Conservation (phyloP, 1,284 basidiomycete species). For the Apiotrichum mycotoxinovorans region DNA sequence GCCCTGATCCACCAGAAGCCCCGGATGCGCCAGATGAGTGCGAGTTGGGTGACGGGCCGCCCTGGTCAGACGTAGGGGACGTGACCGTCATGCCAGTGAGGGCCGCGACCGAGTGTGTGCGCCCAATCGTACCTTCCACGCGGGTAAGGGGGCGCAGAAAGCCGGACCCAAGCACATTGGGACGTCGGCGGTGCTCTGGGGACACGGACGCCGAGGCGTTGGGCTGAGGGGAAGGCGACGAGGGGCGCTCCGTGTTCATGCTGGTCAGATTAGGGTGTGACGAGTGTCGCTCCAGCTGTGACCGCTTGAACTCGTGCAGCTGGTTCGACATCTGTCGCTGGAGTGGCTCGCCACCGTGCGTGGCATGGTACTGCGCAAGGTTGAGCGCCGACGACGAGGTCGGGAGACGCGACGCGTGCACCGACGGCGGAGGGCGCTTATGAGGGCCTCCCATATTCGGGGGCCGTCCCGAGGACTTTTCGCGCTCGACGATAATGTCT, state of each 20-base stretch:
- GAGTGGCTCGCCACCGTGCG: constrained; percentile 16
- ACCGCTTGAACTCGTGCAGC: background rate
- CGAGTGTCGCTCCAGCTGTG: constrained; percentile 20
- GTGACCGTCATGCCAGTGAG: constrained; percentile 9
- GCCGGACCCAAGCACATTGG: constrained; percentile 31
- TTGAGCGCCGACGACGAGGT: constrained; percentile 30
- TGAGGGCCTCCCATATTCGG: constrained; percentile 11
- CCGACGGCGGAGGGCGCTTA: constrained; percentile 29
- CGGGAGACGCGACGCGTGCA: constrained; percentile 26
- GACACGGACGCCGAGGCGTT: constrained; percentile 3
- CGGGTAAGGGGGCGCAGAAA: constrained; percentile 43
- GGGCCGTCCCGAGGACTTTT: constrained; percentile 36
- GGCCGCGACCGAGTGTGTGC: constrained; percentile 29
- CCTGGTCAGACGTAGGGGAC: background rate
- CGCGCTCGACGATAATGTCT: constrained; percentile 46
- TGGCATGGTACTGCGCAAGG: constrained; percentile 22
- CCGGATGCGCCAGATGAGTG: background rate
- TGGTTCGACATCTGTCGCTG: constrained; percentile 9
- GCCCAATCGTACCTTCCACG: constrained; percentile 15
- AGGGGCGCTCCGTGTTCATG: constrained; percentile 9
- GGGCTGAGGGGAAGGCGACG: constrained; percentile 3
- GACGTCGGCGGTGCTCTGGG: constrained; percentile 21
- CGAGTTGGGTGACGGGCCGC: background rate
- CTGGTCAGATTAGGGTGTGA: constrained; percentile 25
- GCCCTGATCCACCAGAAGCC: background rate